A percentile compares a stretch with the other conserved stretches of the same genome.
Evolutionary conservation across 148 eudicot genomes (phyloP).

Genomic region (Camellia japonica): DNA sequence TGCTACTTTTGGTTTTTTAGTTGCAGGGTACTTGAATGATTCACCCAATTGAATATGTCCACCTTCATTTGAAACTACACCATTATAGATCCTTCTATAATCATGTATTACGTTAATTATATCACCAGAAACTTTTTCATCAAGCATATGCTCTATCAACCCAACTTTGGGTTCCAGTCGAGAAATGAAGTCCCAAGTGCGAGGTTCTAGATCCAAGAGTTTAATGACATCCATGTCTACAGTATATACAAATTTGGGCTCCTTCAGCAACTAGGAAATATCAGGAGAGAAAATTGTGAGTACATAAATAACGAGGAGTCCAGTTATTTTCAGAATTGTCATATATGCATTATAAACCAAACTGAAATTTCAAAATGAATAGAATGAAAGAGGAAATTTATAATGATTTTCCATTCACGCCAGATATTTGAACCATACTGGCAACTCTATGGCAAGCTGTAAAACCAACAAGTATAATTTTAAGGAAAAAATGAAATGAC

Average conservation of each 20-base stretch:
- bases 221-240: constrained; percentile 86
- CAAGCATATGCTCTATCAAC: constrained; percentile 59
- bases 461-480: too few relatives aligned
- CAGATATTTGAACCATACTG: too few relatives aligned
- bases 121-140: constrained; percentile 50
- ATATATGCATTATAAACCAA: not conserved
- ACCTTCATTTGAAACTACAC: constrained; percentile 27
- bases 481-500: too few relatives aligned
- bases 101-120: constrained; percentile 45
- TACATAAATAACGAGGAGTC: not conserved
- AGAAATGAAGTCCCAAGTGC: constrained; percentile 77
- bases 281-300: constrained; percentile 9
- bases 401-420: too few relatives aligned
- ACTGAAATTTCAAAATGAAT: not conserved
- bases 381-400: too few relatives aligned
- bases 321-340: not conserved
- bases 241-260: constrained; percentile 87
- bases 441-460: too few relatives aligned
- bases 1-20: constrained; percentile 67
- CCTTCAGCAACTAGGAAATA: constrained; percentile 51
- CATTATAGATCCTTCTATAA: constrained; percentile 39
- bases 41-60: constrained; percentile 24
- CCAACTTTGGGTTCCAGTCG: constrained; percentile 74
- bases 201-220: constrained; percentile 67
- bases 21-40: constrained; percentile 24